A percentile compares a stretch with the other conserved stretches of the same genome.
These are phyloP conservation scores for Phaseolus lunatus DNA, from an alignment of 306 rosid species.

Conservation along the genomic window DNA sequence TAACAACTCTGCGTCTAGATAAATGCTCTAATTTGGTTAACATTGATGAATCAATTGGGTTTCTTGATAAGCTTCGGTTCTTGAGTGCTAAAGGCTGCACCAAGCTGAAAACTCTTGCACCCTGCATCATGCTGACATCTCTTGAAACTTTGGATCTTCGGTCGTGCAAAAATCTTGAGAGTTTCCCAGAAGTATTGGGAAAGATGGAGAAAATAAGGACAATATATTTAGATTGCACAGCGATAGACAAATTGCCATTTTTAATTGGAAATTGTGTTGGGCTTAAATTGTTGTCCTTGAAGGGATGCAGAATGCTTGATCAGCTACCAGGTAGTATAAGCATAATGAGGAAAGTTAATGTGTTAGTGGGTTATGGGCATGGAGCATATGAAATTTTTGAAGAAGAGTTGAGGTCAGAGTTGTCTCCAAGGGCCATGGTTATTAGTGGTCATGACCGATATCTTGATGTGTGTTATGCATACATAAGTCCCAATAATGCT, in stretches of 20 bases:
- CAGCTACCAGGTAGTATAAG: conserved; percentile 5
- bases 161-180: conserved; percentile 1
- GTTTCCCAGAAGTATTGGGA: conserved; percentile 13
- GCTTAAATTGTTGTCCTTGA: background rate
- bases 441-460: too few relatives aligned
- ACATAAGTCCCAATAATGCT: background rate
- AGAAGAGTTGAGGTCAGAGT: background rate
- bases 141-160: conserved; percentile 34
- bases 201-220: conserved; percentile 30
- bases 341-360: background rate
- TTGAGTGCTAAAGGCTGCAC: conserved; percentile 25
- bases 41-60: background rate
- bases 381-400: background rate
- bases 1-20: background rate
- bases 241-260: conserved; percentile 8
- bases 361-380: background rate
- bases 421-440: background rate
- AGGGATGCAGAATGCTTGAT: background rate
- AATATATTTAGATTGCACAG: conserved; percentile 22
- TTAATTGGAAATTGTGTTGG: conserved; percentile 19
- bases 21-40: background rate
- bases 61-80: background rate
- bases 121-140: conserved; percentile 30
- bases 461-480: background rate
- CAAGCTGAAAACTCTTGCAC: background rate